Percentiles rank a stretch among this genome's conserved stretches.
Evolutionary conservation across 202 grass and related monocot genomes (phyloP).

Genomic region (Saccharum hybrid): DNA sequence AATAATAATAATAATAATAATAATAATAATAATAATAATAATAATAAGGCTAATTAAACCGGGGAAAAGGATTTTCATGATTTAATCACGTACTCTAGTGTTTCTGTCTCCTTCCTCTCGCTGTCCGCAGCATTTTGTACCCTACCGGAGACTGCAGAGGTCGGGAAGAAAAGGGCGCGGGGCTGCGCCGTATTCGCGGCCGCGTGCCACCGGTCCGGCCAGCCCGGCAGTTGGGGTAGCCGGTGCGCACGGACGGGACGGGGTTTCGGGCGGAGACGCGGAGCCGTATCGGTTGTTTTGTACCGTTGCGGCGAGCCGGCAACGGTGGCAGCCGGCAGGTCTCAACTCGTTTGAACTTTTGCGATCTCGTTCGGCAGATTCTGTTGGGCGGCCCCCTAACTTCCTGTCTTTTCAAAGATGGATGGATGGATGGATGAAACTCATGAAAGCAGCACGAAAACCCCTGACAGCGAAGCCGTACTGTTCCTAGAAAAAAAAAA

Average conservation of each 20-base stretch:
- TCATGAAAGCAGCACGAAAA: not conserved
- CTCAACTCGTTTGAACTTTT: not conserved
- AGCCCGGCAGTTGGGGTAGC: constrained; percentile 20
- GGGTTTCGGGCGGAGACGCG: constrained; percentile 32
- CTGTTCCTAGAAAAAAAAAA: not conserved
- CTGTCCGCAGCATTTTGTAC: constrained; percentile 11
- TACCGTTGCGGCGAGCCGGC: constrained; percentile 47
- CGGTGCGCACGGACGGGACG: constrained; percentile 24
- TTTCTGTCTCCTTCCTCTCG: not conserved
- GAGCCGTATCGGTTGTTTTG: not conserved
- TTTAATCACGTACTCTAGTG: not conserved
- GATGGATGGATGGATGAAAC: too few species aligned
- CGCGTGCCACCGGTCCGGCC: constrained; percentile 16
- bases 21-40: too few species aligned
- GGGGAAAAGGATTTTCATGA: not conserved
- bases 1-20: too few species aligned
- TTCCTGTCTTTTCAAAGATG: not conserved
- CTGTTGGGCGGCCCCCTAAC: not conserved
- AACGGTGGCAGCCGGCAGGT: not conserved
- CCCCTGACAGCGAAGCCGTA: not conserved
- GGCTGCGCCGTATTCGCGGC: not conserved
- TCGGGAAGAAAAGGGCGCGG: not conserved
- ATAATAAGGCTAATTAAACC: not conserved
- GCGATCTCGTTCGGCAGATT: not conserved
- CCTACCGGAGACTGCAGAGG: not conserved